Evolutionary conservation across 2,329 filamentous ascomycete species (phyloP), one percentile per base, ranked within the genome.

Genomic region (Talaromyces sp.): DNA sequence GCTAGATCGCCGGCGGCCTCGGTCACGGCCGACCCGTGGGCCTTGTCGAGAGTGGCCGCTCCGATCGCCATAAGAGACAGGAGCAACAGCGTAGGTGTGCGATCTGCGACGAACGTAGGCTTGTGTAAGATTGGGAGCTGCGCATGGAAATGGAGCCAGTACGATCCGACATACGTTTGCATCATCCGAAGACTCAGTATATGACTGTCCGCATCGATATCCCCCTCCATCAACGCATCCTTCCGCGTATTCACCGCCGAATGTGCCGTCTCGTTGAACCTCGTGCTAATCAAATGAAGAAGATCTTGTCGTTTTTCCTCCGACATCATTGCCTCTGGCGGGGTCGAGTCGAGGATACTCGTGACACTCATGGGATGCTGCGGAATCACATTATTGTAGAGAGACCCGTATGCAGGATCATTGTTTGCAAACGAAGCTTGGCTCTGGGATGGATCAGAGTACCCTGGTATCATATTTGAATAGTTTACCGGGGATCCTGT

Each of bases 111-210:
- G 75, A 98, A 99, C 0, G 94, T 97, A 4, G 95, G 92, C 71
- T 93, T 92, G 76, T 99, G 95, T 55, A 98, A 81, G 63, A 99
- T 96, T 1, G 95, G 95, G 65, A 98, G 83, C 73, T 98, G 95
- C 59, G 93, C 89, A 74, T 95, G 96, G 70, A 97, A 96, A 74
- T 97, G 90, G 59, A 90, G 83, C 95, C 95, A 99, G 75, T 96
- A 99, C 1, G 92, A 96, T 10, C 88, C 85, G 66, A 96, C 92
- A 71, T 97, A 98, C 3, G 88, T 89, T 76, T 97, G 92, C 90
- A 98, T 96, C 91, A 96, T 97, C 69, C 89, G 87, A 69, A 93
- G 83, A 74, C 94, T 96, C 64, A 98, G 79, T 42, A 87, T 82
- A 68, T 88, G 86, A 31, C 76, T 75, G 52, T 84, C 79, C 55